Conservation (phyloP, 2,329 filamentous ascomycete genomes). For the Salinomyces thailandicus region DNA sequence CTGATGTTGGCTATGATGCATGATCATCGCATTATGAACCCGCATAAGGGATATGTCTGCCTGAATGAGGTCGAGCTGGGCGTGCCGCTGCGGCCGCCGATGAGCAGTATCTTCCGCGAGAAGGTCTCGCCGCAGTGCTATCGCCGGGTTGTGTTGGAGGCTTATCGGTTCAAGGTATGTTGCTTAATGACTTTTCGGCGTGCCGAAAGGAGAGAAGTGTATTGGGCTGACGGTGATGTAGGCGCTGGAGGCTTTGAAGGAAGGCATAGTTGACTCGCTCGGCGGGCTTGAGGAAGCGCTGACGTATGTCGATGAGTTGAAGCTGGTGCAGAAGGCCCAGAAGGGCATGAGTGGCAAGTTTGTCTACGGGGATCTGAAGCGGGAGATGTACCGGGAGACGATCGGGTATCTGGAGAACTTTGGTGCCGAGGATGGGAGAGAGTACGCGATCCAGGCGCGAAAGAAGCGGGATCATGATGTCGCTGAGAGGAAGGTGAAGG, state of each 20-base stretch:
- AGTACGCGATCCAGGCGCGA: slow-evolving; percentile 7
- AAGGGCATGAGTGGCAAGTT: slow-evolving; percentile 39
- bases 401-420: slow-evolving; percentile 46
- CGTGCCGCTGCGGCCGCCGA: slow-evolving; percentile 60
- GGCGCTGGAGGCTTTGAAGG: slow-evolving; percentile 51
- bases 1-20: slow-evolving; percentile 73
- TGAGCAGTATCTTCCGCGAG: slow-evolving; percentile 63
- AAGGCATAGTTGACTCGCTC: slow-evolving; percentile 57
- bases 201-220: background rate
- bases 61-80: slow-evolving; percentile 76
- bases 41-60: slow-evolving; percentile 60
- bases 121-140: slow-evolving; percentile 51
- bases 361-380: slow-evolving; percentile 61
- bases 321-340: slow-evolving; percentile 48
- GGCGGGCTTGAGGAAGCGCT: slow-evolving; percentile 56
- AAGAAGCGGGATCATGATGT: slow-evolving; percentile 24
- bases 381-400: slow-evolving; percentile 63
- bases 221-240: slow-evolving; percentile 1
- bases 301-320: slow-evolving; percentile 47
- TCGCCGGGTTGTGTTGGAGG: slow-evolving; percentile 61
- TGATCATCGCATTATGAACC: slow-evolving; percentile 64
- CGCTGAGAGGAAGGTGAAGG: slow-evolving; percentile 16
- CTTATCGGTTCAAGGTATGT: slow-evolving; percentile 47
- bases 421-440: slow-evolving; percentile 28
- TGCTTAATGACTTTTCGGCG: background rate